A percentile compares a stretch with the other conserved stretches of the same genome.
Evolutionary conservation across 2,329 filamentous ascomycete genomes (phyloP).

Genomic region (Teratosphaeria zuluensis): DNA sequence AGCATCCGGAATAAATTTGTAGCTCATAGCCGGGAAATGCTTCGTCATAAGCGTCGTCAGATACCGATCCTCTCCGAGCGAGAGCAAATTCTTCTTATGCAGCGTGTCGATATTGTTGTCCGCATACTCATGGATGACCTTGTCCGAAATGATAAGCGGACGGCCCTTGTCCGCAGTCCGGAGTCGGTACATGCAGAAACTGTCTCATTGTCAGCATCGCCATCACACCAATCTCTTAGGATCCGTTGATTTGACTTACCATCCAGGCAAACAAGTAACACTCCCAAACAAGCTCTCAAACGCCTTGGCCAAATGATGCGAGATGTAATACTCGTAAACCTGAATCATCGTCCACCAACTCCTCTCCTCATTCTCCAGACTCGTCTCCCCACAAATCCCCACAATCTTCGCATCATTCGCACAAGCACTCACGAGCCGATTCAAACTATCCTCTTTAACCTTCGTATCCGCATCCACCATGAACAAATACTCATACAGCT

Average conservation of each 20-base stretch:
- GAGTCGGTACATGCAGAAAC: slow-evolving; percentile 98
- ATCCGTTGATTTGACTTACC: slow-evolving; percentile 51
- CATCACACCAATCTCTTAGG: background rate
- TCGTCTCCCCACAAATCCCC: slow-evolving; percentile 95
- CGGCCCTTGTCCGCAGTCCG: slow-evolving; percentile 89
- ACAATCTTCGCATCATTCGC: slow-evolving; percentile 92
- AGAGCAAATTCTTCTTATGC: slow-evolving; percentile 87
- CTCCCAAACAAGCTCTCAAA: slow-evolving; percentile 97
- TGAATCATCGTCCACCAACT: slow-evolving; percentile 99
- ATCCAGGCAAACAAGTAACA: slow-evolving; percentile 97
- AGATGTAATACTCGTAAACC: slow-evolving; percentile 99
- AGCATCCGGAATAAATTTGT: slow-evolving; percentile 90
- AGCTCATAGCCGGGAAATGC: slow-evolving; percentile 89
- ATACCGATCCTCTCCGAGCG: slow-evolving; percentile 93
- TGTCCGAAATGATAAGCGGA: slow-evolving; percentile 85
- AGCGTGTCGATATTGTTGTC: slow-evolving; percentile 86
- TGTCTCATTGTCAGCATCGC: slow-evolving; percentile 31
- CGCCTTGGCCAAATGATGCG: slow-evolving; percentile 90
- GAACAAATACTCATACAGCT: slow-evolving; percentile 91
- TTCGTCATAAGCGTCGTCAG: slow-evolving; percentile 97
- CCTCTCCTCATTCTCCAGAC: slow-evolving; percentile 85
- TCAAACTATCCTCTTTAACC: slow-evolving; percentile 84
- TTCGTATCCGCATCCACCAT: slow-evolving; percentile 98
- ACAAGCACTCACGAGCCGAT: slow-evolving; percentile 83
- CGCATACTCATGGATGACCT: slow-evolving; percentile 77